Percentiles rank a stretch among this genome's conserved stretches.
Conservation (phyloP, 1,284 basidiomycete species). For the Ganoderma resinaceum region DNA sequence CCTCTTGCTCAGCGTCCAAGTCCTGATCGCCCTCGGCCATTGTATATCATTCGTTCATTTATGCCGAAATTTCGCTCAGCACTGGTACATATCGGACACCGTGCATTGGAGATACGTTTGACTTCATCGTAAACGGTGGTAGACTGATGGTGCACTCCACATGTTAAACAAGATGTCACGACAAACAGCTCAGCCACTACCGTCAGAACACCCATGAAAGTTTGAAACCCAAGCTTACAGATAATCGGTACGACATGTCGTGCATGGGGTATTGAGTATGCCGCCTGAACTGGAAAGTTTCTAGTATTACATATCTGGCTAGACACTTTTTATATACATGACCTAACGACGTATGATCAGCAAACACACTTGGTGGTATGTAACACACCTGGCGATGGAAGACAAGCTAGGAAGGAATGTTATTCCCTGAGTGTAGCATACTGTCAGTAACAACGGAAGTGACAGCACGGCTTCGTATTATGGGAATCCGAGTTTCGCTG, state of each 20-base stretch:
- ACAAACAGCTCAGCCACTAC: too few relatives aligned
- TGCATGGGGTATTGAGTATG: too few relatives aligned
- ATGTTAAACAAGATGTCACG: too few relatives aligned
- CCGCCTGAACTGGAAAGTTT: background rate
- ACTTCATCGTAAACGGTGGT: too few relatives aligned
- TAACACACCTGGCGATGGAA: background rate
- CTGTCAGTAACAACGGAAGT: conserved; percentile 21
- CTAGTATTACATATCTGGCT: background rate
- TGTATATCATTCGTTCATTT: background rate
- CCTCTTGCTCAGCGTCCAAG: background rate
- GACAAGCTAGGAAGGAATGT: conserved; percentile 13
- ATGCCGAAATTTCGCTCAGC: background rate
- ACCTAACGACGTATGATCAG: background rate
- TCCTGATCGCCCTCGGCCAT: background rate
- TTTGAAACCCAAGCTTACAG: background rate
- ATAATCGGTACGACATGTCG: background rate
- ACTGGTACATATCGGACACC: background rate
- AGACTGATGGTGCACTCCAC: too few relatives aligned
- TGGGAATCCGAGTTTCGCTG: conserved; percentile 21
- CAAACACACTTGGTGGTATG: background rate
- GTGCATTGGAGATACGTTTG: background rate
- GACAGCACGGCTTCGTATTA: conserved; percentile 26
- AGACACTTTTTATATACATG: background rate
- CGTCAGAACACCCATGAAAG: too few relatives aligned
- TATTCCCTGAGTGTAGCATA: conserved; percentile 31